phyloP scores from a whole-genome alignment of 2,329 filamentous ascomycete genomes.

The Trichoderma gracile region DNA sequence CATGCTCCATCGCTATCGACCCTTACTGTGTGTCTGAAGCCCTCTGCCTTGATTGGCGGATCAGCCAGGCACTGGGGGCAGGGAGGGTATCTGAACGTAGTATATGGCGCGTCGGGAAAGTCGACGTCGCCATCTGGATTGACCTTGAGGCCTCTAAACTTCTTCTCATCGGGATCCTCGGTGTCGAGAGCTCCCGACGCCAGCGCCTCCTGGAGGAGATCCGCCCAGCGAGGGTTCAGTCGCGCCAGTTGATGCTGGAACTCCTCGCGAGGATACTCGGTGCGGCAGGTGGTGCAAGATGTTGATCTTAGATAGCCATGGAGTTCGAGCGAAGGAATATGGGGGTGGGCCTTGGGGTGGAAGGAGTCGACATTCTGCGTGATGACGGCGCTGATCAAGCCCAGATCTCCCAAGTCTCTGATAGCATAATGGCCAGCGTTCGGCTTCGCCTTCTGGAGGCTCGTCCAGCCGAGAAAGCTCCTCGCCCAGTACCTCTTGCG shows the following conservation, averaged over 20 bases:
- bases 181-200: constrained; percentile 74
- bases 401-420: constrained; percentile 67
- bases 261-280: constrained; percentile 65
- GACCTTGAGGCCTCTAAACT: constrained; percentile 69
- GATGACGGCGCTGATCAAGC: constrained; percentile 73
- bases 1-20: constrained; percentile 81
- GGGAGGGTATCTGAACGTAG: constrained; percentile 85
- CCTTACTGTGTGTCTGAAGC: constrained; percentile 59
- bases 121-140: constrained; percentile 97
- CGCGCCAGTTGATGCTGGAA: constrained; percentile 76
- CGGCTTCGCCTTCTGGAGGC: constrained; percentile 72
- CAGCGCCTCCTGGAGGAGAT: constrained; percentile 71
- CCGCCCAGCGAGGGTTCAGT: constrained; percentile 85
- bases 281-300: constrained; percentile 76
- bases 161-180: constrained; percentile 70
- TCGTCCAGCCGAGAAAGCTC: constrained; percentile 91
- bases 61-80: constrained; percentile 76
- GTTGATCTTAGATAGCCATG: constrained; percentile 86
- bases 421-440: constrained; percentile 81
- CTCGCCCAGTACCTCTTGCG: constrained; percentile 94
- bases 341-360: constrained; percentile 74
- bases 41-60: constrained; percentile 59
- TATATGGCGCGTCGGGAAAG: constrained; percentile 81
- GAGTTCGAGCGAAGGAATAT: constrained; percentile 75
- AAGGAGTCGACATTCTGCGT: constrained; percentile 99